A percentile compares a stretch with the other conserved stretches of the same genome.
phyloP scores from a whole-genome alignment of 371 early-diverging fungal species.

The Syncephalastrum sp. region DNA sequence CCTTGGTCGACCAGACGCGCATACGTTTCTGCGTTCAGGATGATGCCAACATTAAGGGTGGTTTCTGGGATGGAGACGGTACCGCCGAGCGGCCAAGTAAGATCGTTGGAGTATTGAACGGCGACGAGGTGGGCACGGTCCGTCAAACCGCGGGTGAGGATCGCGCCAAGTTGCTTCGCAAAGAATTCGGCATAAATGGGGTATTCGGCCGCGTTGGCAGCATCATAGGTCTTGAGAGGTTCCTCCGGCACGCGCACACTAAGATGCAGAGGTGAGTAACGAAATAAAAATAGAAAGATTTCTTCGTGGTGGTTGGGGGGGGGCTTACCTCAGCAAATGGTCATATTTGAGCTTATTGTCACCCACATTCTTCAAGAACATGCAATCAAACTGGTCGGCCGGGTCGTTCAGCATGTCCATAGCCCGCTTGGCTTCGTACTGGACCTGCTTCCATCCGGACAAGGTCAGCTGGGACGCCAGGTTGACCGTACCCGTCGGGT shows the following conservation, averaged over 20 bases:
- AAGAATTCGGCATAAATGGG: slow-evolving; percentile 54
- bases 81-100: slow-evolving; percentile 38
- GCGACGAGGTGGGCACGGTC: slow-evolving; percentile 65
- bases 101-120: slow-evolving; percentile 29
- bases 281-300: not conserved
- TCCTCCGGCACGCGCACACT: slow-evolving; percentile 18
- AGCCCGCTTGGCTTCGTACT: slow-evolving; percentile 69
- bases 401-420: slow-evolving; percentile 62
- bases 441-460: slow-evolving; percentile 49
- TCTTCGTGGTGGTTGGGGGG: not conserved
- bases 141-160: slow-evolving; percentile 66
- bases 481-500: slow-evolving; percentile 82
- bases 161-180: slow-evolving; percentile 42
- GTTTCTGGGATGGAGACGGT: slow-evolving; percentile 14
- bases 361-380: slow-evolving; percentile 74
- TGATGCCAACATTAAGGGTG: slow-evolving; percentile 55
- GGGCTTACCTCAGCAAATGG: slow-evolving; percentile 47
- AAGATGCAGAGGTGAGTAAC: not conserved
- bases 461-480: slow-evolving; percentile 65
- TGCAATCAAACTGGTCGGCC: slow-evolving; percentile 67
- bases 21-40: slow-evolving; percentile 68
- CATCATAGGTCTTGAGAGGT: slow-evolving; percentile 38
- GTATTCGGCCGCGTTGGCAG: slow-evolving; percentile 55
- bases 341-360: slow-evolving; percentile 66
- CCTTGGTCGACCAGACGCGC: slow-evolving; percentile 78